Evolutionary conservation across 805 yeast genomes (phyloP).

Genomic region (Candida oleophila): DNA sequence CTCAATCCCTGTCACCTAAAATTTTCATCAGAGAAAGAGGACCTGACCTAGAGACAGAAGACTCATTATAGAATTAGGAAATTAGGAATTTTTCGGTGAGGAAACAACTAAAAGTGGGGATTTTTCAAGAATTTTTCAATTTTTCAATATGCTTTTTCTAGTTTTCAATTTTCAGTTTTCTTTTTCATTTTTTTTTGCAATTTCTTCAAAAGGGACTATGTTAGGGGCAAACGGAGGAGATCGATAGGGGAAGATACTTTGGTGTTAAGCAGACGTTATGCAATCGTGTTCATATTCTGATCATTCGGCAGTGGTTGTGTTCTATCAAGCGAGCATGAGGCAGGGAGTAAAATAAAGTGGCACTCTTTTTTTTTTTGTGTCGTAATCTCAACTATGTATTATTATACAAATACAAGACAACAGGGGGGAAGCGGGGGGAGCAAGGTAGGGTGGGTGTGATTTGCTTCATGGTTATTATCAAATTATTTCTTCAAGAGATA

Average conservation of each 20-base stretch:
- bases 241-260: background rate
- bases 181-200: background rate
- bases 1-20: conserved; percentile 2
- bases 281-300: background rate
- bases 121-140: background rate
- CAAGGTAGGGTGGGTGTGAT: background rate
- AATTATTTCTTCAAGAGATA: background rate
- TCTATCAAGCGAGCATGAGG: no score
- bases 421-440: background rate
- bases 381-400: background rate
- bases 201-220: background rate
- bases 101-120: background rate
- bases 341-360: background rate
- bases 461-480: background rate
- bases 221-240: background rate
- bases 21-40: background rate
- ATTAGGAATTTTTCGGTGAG: background rate
- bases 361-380: background rate
- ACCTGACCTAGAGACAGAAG: conserved; percentile 1
- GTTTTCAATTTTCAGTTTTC: background rate
- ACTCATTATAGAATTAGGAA: background rate
- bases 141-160: background rate
- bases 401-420: background rate
- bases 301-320: background rate
- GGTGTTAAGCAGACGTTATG: background rate